Percentiles rank a stretch among this genome's conserved stretches.
phyloP scores from a whole-genome alignment of 2,329 filamentous ascomycete species.

The Scedosporium aurantiacum region DNA sequence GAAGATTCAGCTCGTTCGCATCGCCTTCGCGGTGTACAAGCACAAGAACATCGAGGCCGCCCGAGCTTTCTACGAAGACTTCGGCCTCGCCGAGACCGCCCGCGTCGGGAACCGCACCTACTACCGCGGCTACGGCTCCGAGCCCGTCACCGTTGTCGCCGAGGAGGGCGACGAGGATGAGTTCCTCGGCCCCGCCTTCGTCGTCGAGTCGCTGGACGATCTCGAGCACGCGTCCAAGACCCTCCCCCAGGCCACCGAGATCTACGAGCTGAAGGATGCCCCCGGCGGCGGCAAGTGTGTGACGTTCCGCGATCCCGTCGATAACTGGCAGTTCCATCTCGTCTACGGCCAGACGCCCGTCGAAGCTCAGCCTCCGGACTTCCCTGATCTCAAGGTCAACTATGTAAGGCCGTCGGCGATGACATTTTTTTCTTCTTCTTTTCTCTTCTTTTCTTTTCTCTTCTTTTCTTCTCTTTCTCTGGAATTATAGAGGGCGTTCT shows the following conservation, averaged over 20 bases:
- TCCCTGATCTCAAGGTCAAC: constrained; percentile 33
- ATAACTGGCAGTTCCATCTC: constrained; percentile 46
- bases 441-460: background rate
- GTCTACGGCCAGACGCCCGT: constrained; percentile 39
- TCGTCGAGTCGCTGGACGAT: constrained; percentile 44
- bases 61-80: constrained; percentile 32
- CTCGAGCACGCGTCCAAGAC: constrained; percentile 36
- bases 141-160: constrained; percentile 49
- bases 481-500: no score
- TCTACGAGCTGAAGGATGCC: constrained; percentile 36
- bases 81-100: constrained; percentile 32
- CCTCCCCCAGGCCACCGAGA: constrained; percentile 33
- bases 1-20: constrained; percentile 19
- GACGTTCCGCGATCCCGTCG: constrained; percentile 39
- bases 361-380: constrained; percentile 21
- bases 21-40: constrained; percentile 37
- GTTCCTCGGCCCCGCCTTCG: constrained; percentile 48
- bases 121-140: constrained; percentile 49
- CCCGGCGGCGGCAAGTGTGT: constrained; percentile 44
- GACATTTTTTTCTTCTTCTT: background rate
- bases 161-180: constrained; percentile 32
- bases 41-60: constrained; percentile 31
- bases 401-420: constrained; percentile 19
- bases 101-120: constrained; percentile 35
- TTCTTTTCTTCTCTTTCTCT: no score